Base-by-base conservation (phyloP, 2,329 filamentous ascomycete species). In the Rhynchosporium graminicola region DNA sequence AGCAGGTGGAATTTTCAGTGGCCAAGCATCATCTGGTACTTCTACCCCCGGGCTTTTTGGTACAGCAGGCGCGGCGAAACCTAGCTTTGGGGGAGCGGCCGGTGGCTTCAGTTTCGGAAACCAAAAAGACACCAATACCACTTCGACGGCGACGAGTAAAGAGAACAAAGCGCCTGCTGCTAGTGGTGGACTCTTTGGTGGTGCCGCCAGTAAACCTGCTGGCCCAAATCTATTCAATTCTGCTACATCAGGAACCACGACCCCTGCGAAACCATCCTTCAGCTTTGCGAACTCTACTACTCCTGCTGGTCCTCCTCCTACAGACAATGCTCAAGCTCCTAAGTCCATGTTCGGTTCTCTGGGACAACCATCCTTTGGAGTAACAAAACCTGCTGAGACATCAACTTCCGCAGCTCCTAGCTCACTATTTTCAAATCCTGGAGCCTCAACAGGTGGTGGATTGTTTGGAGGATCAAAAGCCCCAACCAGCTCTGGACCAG, bases 261-360 rank as follows among this genome's bases (percentile, higher is more conserved):
- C 72, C 57, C 72, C 71, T 57, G 69, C 67, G 9, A 66, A 66
- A 46, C 59, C 64, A 54, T 51, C 66, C 15, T 65, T 63, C 40
- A 67, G 65, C 46, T 64, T 58, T 40, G 67, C 66, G 26, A 63
- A 47, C n/a, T 72, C 71, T 26, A 73, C 70, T 26, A 75, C 73
- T n/a, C 73, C 73, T 40, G 71, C 72, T 48, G 73, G 73, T 20
- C 71, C 70, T 47, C 72, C 72, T 45, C 73, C 72, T 45, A 62
- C 69, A 60, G 69, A 67, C 48, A 66, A 62, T 56, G 42, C 36
- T 38, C 61, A 61, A 33, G 52, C 64, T 26, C 47, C 50, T 57
- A 65, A 59, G 26, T 60, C 63, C 12, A 42, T 70, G n/a, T 71
- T 71, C 60, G 64, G 63, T 9, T 31, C 57, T 48, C 45, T 56